Base-by-base conservation (phyloP, 78 protist species). In the Andalucia godoyi region DNA sequence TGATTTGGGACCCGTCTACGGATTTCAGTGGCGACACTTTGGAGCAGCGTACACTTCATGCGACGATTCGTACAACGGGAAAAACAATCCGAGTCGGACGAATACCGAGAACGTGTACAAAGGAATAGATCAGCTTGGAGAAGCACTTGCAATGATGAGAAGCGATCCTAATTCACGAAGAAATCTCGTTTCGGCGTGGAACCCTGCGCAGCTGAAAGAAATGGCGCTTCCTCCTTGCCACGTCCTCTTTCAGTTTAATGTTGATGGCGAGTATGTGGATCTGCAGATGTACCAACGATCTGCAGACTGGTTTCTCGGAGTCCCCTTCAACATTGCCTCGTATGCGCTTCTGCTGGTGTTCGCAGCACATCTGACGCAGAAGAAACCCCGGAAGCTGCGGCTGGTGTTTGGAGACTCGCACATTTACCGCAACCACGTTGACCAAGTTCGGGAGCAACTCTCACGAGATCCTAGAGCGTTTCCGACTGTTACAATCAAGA, bases 181-280 rank as follows among this genome's bases (percentile, higher is more conserved):
- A 33, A 81, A 88, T 23, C 21, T 91, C 64, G 39, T 91, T 27
- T 43, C 76, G 4, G 94, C 96, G 12, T 91, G 94, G 93, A 88
- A 91, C 54, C 96, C 96, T 0, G 49, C 62, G 7, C 90, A 58
- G 53, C 38, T 88, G 27, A 30, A 15, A 9, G 18, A 74, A 33
- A 90, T 90, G 95, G 95, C 95, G 18, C 83, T 90, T 29, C 95
- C 95, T 0, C 95, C 95, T 12, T 90, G 95, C 76, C 95, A 90
- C 70, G 34, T 90, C 79, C 7, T 90, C 32, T 60, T 61, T 17
- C 90, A 84, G 50, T 88, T 88, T 52, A 75, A 76, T 41, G 90
- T 81, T 25, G 47, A 50, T 29, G 18, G 63, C 54, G 85, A 74
- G 12, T 79, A 77, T 46, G 79, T 84, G 17, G 75, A 84, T 0